Base-by-base conservation (phyloP, 331 rosid genomes). In the Saraca asoca region DNA sequence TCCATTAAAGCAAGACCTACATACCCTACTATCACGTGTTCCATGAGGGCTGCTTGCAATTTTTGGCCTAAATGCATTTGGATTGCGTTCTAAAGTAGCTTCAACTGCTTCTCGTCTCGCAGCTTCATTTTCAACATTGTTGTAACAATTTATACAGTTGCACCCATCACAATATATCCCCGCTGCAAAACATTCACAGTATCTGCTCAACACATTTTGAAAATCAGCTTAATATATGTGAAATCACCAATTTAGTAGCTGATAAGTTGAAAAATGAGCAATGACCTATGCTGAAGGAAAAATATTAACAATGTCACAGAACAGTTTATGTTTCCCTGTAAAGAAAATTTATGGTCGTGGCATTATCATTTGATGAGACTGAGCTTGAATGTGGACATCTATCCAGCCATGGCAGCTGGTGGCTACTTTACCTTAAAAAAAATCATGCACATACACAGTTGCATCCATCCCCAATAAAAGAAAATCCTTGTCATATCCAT, bases 171-270 rank as follows among this genome's bases (percentile, higher is more conserved):
- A 94, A 76, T 90, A 88, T 78, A 94, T 88, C 73, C 99, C 96
- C 50, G 99, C 88, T 57, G 99, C 99, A 79, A 94, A 94, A 77
- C 99, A 94, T 82, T 94, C 99, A 44, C 99, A 94, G 59, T 94
- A 94, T 86, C 99, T 94, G 90, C 65, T 72, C 72, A 72, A 66
- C 50, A 82, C 16, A 81, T 57, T 62, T n/a, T 51, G 48, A 66
- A 70, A 66, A 45, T 68, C 62, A 85, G 73, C 62, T 62, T 59
- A 42, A 44, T 34, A 35, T 52, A 6, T 12, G 57, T n/a, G 49
- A 67, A 38, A 62, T 51, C 55, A 49, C 64, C 51, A 33, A 24
- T 12, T 53, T 18, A 12, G 57, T 62, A 62, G 24, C 50, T 50
- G 44, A 13, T 24, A 52, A 43, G 65, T 46, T 66, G 52, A 59